Percentiles rank a stretch among this genome's conserved stretches.
Conservation (phyloP, 2,329 filamentous ascomycete genomes). For the Fusarium torreyae region DNA sequence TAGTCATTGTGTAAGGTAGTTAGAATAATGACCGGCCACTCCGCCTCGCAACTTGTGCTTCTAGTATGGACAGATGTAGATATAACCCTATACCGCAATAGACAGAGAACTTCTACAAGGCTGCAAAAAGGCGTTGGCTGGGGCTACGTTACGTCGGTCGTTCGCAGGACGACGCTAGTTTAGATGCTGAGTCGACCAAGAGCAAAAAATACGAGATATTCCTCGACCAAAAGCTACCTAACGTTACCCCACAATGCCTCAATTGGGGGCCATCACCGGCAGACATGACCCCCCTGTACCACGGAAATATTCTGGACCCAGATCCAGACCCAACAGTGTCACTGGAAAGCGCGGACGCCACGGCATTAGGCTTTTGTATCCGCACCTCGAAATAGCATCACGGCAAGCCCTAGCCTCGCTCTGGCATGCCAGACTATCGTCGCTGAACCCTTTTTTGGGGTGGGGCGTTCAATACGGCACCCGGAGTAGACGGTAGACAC, state of each 20-base stretch:
- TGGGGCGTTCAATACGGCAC: not conserved
- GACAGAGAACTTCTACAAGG: not conserved
- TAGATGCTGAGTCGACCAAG: slow-evolving; percentile 7
- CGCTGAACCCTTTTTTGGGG: slow-evolving; percentile 2
- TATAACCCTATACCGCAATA: not conserved
- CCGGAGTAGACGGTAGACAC: slow-evolving; percentile 3
- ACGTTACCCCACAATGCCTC: slow-evolving; percentile 41
- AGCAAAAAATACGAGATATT: slow-evolving; percentile 43
- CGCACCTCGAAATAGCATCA: slow-evolving; percentile 40
- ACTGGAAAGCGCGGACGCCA: slow-evolving; percentile 4
- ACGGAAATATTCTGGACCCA: slow-evolving; percentile 39
- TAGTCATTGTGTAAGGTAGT: not conserved
- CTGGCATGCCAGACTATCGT: slow-evolving; percentile 1
- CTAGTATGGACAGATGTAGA: not conserved
- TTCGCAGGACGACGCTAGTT: slow-evolving; percentile 28
- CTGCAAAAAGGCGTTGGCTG: not conserved
- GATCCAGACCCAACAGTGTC: slow-evolving; percentile 22
- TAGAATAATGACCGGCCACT: slow-evolving; percentile 8
- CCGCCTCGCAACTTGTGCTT: not conserved
- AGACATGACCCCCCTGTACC: slow-evolving; percentile 15
- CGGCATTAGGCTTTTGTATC: slow-evolving; percentile 17
- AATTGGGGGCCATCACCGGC: slow-evolving; percentile 27
- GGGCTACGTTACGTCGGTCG: slow-evolving; percentile 36
- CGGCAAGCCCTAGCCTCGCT: slow-evolving; percentile 30
- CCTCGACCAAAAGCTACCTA: slow-evolving; percentile 25